A percentile compares a stretch with the other conserved stretches of the same genome.
Conservation (phyloP, 768 basidiomycete genomes). For the Mycena capillaripes region DNA sequence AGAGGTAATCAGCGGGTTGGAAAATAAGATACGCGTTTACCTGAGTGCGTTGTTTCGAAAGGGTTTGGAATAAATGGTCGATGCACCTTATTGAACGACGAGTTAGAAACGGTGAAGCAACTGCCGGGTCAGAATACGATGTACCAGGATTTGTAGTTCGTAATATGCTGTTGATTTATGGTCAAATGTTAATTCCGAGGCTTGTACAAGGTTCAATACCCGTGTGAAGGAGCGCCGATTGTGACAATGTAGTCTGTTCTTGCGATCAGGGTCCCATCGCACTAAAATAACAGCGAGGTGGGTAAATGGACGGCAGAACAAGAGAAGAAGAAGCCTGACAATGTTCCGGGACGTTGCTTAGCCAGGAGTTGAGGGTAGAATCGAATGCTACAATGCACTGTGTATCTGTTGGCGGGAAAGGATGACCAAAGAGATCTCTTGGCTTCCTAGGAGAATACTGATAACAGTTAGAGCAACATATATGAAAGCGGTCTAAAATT, state of each 20-base stretch:
- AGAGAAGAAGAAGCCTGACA: slow-evolving; percentile 42
- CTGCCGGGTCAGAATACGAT: background rate
- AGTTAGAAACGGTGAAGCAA: background rate
- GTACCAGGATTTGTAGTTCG: slow-evolving; percentile 64
- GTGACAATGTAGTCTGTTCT: slow-evolving; percentile 34
- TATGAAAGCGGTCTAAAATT: background rate
- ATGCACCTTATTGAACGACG: slow-evolving; percentile 48
- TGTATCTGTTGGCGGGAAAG: slow-evolving; percentile 60
- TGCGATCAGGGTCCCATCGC: slow-evolving; percentile 46
- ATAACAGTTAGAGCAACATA: background rate
- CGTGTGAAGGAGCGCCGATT: slow-evolving; percentile 39
- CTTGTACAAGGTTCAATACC: background rate
- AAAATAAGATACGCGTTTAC: background rate
- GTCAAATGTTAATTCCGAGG: background rate
- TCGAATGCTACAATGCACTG: slow-evolving; percentile 69
- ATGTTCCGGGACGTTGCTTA: slow-evolving; percentile 65
- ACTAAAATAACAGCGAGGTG: no score
- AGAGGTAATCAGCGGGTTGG: background rate
- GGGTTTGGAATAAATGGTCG: slow-evolving; percentile 75
- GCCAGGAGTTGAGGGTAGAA: slow-evolving; percentile 73
- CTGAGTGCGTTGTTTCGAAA: slow-evolving; percentile 46
- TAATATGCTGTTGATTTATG: slow-evolving; percentile 28
- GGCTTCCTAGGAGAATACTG: slow-evolving; percentile 59
- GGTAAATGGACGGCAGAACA: no score
- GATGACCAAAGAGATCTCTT: background rate